A percentile compares a stretch with the other conserved stretches of the same genome.
Conservation (phyloP, 129 eudicot genomes). For the Glebionis coronaria region DNA sequence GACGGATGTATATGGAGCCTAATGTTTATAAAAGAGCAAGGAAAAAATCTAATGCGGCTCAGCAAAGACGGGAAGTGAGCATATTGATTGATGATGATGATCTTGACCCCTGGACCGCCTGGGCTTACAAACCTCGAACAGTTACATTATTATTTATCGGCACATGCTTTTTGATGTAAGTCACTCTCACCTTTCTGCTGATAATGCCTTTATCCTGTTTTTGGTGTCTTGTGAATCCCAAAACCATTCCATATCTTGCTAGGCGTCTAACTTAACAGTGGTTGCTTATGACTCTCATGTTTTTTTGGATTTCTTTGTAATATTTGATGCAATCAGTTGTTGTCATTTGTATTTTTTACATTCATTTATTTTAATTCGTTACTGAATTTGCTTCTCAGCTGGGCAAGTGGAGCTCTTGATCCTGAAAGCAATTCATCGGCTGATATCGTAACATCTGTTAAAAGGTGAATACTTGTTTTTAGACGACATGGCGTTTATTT, state of each 20-base stretch:
- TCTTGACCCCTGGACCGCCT: constrained; percentile 98
- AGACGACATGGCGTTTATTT: constrained; percentile 1
- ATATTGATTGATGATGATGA: constrained; percentile 48
- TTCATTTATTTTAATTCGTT: not conserved
- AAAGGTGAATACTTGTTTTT: constrained; percentile 47
- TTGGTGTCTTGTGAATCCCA: no score
- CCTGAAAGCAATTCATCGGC: constrained; percentile 59
- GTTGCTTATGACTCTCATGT: not conserved
- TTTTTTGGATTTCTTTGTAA: not conserved
- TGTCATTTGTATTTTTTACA: not conserved
- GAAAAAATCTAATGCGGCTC: constrained; percentile 38
- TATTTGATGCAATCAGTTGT: no score
- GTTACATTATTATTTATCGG: constrained; percentile 82
- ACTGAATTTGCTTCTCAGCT: constrained; percentile 48
- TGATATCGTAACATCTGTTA: constrained; percentile 69
- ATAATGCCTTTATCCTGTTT: not conserved
- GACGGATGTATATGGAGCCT: constrained; percentile 51
- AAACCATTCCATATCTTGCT: no score
- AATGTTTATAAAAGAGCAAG: constrained; percentile 49
- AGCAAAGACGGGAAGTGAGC: constrained; percentile 27
- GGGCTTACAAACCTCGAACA: constrained; percentile 97
- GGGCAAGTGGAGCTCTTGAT: constrained; percentile 95
- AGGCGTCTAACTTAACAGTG: no score
- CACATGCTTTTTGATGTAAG: constrained; percentile 91
- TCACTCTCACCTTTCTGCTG: not conserved